Evolutionary conservation across 257 asterid genomes (phyloP).

Genomic region (Jacaranda mimosifolia): DNA sequence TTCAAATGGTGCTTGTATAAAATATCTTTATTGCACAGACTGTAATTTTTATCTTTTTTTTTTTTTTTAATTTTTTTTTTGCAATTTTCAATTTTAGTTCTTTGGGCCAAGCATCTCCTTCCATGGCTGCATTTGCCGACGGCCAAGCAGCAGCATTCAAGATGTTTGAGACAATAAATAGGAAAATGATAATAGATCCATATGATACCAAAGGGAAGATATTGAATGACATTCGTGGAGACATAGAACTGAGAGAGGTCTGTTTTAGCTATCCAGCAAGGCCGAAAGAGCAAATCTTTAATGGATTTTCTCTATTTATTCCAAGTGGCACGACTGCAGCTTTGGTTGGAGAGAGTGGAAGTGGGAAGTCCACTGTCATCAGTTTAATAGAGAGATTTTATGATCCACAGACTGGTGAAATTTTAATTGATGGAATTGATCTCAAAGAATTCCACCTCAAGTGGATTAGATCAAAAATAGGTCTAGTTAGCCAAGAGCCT

Average conservation of each 20-base stretch:
- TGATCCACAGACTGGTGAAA: conserved; percentile 58
- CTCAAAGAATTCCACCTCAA: conserved; percentile 55
- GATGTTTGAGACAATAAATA: conserved; percentile 62
- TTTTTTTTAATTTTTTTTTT: neutral
- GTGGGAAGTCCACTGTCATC: conserved; percentile 65
- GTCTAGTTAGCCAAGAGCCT: conserved; percentile 75
- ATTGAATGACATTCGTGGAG: conserved; percentile 53
- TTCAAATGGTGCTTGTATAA: neutral
- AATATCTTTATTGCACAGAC: neutral
- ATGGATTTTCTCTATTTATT: conserved; percentile 48
- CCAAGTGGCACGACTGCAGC: conserved; percentile 56
- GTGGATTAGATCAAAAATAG: conserved; percentile 65
- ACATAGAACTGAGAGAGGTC: conserved; percentile 48
- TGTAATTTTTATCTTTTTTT: no score
- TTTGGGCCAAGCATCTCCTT: conserved; percentile 54
- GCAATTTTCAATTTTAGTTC: conserved; percentile 31
- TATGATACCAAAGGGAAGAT: conserved; percentile 49
- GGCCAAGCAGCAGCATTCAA: conserved; percentile 61
- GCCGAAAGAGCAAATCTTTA: conserved; percentile 49
- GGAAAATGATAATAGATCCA: conserved; percentile 55
- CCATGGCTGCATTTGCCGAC: conserved; percentile 52
- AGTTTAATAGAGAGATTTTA: conserved; percentile 65
- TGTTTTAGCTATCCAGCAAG: conserved; percentile 62
- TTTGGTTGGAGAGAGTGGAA: conserved; percentile 72
- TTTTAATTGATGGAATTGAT: conserved; percentile 54